These are phyloP conservation scores for Metarhizium rileyi DNA, from an alignment of 2,329 filamentous ascomycete genomes.

Conservation along the genomic window DNA sequence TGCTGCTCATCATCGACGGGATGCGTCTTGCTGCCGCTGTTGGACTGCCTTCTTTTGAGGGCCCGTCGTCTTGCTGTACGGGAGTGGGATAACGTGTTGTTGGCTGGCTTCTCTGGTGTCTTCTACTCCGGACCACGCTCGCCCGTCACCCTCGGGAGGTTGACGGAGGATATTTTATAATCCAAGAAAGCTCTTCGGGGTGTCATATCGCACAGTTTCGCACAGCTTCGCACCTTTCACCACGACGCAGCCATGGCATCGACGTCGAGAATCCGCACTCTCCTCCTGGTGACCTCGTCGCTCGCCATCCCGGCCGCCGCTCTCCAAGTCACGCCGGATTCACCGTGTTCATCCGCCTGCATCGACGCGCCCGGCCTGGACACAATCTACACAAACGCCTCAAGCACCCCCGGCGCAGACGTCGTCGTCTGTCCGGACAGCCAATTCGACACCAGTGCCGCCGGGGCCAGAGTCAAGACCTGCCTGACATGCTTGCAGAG, in stretches of 20 bases:
- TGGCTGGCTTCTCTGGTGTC: too few relatives aligned
- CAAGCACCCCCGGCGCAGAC: slow-evolving; percentile 29
- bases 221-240: too few relatives aligned
- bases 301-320: slow-evolving; percentile 17
- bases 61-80: too few relatives aligned
- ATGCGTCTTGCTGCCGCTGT: not conserved
- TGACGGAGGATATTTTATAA: too few relatives aligned
- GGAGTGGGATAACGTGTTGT: too few relatives aligned
- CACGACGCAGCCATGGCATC: too few relatives aligned
- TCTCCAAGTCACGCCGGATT: slow-evolving; percentile 43
- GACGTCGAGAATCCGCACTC: not conserved
- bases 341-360: slow-evolving; percentile 43
- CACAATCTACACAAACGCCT: slow-evolving; percentile 34
- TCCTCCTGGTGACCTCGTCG: not conserved
- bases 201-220: too few relatives aligned
- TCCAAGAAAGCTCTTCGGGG: too few relatives aligned
- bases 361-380: slow-evolving; percentile 23
- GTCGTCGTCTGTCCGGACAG: slow-evolving; percentile 40
- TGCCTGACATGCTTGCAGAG: slow-evolving; percentile 45
- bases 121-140: too few relatives aligned
- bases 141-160: too few relatives aligned
- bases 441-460: slow-evolving; percentile 26
- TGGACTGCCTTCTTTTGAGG: not conserved
- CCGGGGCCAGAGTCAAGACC: slow-evolving; percentile 36
- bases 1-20: slow-evolving; percentile 11